These are phyloP conservation scores for Artemisia princeps DNA, from an alignment of 140 eudicot genomes.

Conservation along the genomic window DNA sequence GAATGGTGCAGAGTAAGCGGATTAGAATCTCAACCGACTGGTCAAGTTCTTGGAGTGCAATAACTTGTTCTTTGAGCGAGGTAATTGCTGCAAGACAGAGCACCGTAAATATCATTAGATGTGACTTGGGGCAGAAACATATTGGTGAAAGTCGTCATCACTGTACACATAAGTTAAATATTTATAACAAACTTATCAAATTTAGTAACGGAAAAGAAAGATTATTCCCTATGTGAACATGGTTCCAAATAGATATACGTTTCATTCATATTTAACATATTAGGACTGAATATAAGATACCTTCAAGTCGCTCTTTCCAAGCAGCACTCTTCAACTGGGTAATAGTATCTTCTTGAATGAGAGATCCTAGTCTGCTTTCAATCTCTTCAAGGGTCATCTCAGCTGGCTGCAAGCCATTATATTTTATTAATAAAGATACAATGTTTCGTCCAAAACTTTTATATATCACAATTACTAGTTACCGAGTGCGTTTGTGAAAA, in stretches of 20 bases:
- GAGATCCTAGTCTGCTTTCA: conserved; percentile 78
- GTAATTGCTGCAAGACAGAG: conserved; percentile 50
- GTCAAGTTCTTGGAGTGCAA: conserved; percentile 59
- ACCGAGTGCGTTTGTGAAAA: conserved; percentile 2
- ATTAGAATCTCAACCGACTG: conserved; percentile 71
- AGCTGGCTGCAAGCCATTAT: conserved; percentile 50
- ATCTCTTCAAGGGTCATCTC: conserved; percentile 97
- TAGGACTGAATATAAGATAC: conserved; percentile 28
- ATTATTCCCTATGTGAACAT: not conserved
- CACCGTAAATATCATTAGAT: not conserved
- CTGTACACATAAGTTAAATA: not conserved
- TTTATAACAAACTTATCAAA: not conserved
- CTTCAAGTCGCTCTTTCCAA: conserved; percentile 99
- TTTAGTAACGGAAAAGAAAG: not conserved
- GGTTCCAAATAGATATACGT: conserved; percentile 1
- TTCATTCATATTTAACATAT: conserved; percentile 9
- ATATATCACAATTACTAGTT: too few relatives aligned
- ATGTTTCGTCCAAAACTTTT: not conserved
- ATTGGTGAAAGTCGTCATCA: conserved; percentile 10
- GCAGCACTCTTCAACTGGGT: conserved; percentile 85
- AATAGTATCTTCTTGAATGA: conserved; percentile 61
- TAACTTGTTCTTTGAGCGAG: conserved; percentile 78
- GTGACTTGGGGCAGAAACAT: not conserved
- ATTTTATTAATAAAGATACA: not conserved
- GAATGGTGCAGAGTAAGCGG: conserved; percentile 82